Evolutionary conservation across 768 basidiomycete genomes (phyloP).

Genomic region (Kwoniella mangroviensis): DNA sequence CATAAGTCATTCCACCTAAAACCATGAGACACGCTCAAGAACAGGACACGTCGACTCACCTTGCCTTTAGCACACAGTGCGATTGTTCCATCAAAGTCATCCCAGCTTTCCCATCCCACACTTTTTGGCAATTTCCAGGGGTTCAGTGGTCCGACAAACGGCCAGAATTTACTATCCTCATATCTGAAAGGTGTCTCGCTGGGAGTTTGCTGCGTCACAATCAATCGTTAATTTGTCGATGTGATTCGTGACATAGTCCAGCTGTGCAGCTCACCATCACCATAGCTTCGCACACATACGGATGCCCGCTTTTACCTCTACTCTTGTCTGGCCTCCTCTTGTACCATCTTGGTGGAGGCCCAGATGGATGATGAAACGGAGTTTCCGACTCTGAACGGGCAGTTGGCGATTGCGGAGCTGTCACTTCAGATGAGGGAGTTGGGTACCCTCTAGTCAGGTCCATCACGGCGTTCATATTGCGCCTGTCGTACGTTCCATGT

Average conservation of each 20-base stretch:
- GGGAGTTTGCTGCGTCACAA: not conserved
- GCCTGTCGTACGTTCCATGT: not conserved
- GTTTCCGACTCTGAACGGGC: not conserved
- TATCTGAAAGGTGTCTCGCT: not conserved
- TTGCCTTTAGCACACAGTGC: conserved; percentile 3
- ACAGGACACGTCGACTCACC: not conserved
- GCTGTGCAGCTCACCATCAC: conserved; percentile 3
- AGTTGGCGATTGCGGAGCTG: not conserved
- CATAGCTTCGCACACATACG: conserved; percentile 14
- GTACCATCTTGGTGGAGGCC: conserved; percentile 17
- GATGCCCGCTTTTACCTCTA: conserved; percentile 7
- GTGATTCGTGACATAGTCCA: not conserved
- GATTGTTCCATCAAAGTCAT: conserved; percentile 1
- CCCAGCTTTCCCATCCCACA: conserved; percentile 2
- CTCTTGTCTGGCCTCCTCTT: conserved; percentile 6
- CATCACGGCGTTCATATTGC: not conserved
- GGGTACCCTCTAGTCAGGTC: conserved; percentile 4
- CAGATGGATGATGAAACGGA: not conserved
- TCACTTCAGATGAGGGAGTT: conserved; percentile 4
- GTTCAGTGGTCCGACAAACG: conserved; percentile 14
- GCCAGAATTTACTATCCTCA: conserved; percentile 23
- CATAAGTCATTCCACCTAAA: not conserved
- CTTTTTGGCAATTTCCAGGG: conserved; percentile 5
- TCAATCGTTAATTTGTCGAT: not conserved
- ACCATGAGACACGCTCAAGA: not conserved